Conservation (phyloP, 1,139 yeast species). For the Spathaspora sp. region DNA sequence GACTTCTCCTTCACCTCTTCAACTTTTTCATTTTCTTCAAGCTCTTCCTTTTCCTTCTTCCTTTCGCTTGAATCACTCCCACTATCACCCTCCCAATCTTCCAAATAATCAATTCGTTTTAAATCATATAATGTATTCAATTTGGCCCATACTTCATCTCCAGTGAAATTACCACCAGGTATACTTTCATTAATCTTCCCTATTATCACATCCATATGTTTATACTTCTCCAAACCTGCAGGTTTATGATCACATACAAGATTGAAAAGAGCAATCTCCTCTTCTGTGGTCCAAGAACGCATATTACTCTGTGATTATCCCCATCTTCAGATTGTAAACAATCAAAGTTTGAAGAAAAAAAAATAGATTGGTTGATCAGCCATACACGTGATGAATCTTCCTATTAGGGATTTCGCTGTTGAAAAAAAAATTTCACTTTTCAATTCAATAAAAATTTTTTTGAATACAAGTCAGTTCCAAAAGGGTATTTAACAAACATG, state of each 20-base stretch:
- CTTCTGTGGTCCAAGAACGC: conserved; percentile 54
- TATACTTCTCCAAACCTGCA: conserved; percentile 55
- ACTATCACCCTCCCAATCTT: conserved; percentile 21
- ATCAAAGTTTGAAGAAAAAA: not conserved
- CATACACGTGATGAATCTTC: not conserved
- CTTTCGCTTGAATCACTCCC: conserved; percentile 8
- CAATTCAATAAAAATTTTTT: not conserved
- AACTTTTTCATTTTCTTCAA: not conserved
- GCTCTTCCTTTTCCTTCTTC: conserved; percentile 2
- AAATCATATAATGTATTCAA: conserved; percentile 55
- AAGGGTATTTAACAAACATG: conserved; percentile 32
- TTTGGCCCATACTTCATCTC: conserved; percentile 59
- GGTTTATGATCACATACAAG: conserved; percentile 74
- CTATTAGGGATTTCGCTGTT: not conserved
- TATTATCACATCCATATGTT: conserved; percentile 56
- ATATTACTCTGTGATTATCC: not conserved
- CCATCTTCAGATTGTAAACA: not conserved
- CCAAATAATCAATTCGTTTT: conserved; percentile 53
- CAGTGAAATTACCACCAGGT: conserved; percentile 24
- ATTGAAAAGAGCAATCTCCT: conserved; percentile 64
- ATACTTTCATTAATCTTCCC: conserved; percentile 46
- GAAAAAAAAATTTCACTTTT: conserved; percentile 1
- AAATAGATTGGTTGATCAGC: not conserved
- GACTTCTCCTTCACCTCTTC: conserved; percentile 6
- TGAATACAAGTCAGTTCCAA: not conserved